These are phyloP conservation scores for Candida dubliniensis DNA, from an alignment of 1,139 yeast genomes.

Conservation along the genomic window DNA sequence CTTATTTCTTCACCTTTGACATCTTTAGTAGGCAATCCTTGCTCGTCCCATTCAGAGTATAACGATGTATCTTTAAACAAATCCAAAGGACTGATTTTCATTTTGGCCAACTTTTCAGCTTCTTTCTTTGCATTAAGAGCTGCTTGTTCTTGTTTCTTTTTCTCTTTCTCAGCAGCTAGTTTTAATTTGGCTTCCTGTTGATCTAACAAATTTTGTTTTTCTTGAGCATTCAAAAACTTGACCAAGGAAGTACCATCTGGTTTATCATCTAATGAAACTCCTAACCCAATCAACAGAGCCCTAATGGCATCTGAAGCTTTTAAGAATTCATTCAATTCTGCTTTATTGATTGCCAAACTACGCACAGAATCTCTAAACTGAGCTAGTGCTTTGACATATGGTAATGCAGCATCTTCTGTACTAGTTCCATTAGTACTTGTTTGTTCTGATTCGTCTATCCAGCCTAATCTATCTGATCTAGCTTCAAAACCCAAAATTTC, in stretches of 20 bases:
- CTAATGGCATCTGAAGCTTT: constrained; percentile 43
- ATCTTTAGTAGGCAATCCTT: constrained; percentile 80
- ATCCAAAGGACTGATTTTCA: constrained; percentile 67
- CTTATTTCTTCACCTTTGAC: constrained; percentile 82
- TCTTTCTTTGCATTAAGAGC: constrained; percentile 56
- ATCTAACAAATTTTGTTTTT: constrained; percentile 60
- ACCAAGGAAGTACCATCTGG: constrained; percentile 76
- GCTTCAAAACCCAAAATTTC: constrained; percentile 72
- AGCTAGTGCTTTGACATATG: constrained; percentile 76
- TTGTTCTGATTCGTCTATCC: constrained; percentile 50
- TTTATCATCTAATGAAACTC: constrained; percentile 88
- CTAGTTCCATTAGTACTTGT: constrained; percentile 25
- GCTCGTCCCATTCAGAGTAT: constrained; percentile 78
- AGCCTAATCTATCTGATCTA: constrained; percentile 73
- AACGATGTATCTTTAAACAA: constrained; percentile 60
- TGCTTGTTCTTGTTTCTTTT: constrained; percentile 41
- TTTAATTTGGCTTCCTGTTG: constrained; percentile 65
- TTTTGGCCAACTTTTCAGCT: constrained; percentile 64
- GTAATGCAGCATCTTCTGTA: constrained; percentile 69
- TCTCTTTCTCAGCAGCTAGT: constrained; percentile 40
- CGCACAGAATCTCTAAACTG: constrained; percentile 82
- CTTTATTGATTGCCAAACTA: constrained; percentile 65
- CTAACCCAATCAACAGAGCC: constrained; percentile 65
- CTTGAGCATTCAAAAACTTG: constrained; percentile 72
- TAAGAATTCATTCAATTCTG: constrained; percentile 55